Conservation (phyloP, 805 yeast species). For the Starmerella roubikii region DNA sequence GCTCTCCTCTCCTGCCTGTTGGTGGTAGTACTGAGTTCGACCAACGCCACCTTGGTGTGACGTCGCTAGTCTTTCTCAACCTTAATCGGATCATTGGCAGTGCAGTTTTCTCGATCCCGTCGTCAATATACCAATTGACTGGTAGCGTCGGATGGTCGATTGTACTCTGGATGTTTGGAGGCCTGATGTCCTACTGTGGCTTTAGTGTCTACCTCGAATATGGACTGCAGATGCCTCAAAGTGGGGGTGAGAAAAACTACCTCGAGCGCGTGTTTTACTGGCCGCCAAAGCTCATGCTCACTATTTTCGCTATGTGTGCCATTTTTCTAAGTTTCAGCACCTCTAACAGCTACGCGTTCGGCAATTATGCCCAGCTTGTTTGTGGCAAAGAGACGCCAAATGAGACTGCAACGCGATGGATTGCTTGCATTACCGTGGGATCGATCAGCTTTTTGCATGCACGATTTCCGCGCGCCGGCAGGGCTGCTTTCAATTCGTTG, state of each 20-base stretch:
- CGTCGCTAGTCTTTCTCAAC: conserved; percentile 32
- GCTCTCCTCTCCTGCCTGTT: not conserved
- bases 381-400: conserved; percentile 28
- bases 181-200: conserved; percentile 41
- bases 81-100: conserved; percentile 63
- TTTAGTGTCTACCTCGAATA: conserved; percentile 49
- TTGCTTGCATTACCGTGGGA: conserved; percentile 35
- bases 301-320: conserved; percentile 37
- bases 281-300: conserved; percentile 43
- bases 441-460: conserved; percentile 33
- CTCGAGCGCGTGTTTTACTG: conserved; percentile 42
- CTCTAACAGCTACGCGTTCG: conserved; percentile 53
- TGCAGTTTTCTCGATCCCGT: conserved; percentile 57
- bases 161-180: conserved; percentile 49
- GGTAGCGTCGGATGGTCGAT: conserved; percentile 49
- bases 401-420: conserved; percentile 31
- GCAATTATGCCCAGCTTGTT: conserved; percentile 40
- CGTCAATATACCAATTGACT: conserved; percentile 41
- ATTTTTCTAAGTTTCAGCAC: conserved; percentile 49
- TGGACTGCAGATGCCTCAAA: conserved; percentile 49
- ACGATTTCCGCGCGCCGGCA: conserved; percentile 37
- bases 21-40: not conserved
- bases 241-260: conserved; percentile 60
- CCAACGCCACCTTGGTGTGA: conserved; percentile 23
- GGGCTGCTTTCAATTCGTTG: conserved; percentile 38